Base-by-base conservation (phyloP, 768 basidiomycete species). In the Suillus decipiens region DNA sequence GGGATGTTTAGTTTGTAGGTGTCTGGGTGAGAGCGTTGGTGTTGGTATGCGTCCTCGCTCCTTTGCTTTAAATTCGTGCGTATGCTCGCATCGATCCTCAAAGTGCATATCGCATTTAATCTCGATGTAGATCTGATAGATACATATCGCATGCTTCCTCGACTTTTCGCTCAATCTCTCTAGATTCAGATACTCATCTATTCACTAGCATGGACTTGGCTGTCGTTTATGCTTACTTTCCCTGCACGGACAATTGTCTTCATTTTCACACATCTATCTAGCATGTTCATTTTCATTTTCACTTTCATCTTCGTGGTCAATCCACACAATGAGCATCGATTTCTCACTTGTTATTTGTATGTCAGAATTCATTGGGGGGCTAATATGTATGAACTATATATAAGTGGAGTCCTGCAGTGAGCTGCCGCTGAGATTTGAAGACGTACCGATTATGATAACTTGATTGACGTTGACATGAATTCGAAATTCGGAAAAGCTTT, bases 1-100 rank as follows among this genome's bases (percentile, higher is more conserved):
- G 87, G 87, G 1, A 75, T 89, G 61, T 89, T 89, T 70, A 89
- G 87, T 72, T 72, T 89, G 67, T 88, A 66, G 69, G 10, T n/a
- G 36, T 31, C 51, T 12, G 53, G 15, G 24, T 6, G 47, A 3
- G 15, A 17, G 19, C 19, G 17, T 33, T 31, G 24, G 24, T 28
- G 48, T 31, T 28, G 48, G 15, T 14, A 47, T 47, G 3, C 24
- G 22, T 54, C 14, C 19, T 19, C 3, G 14, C 14, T 8, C 47
- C 55, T 43, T 34, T 17, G 8, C 55, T 39, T 24, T 10, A 39
- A 39, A 14, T 39, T 17, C 55, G 15, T 39, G 3, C 12, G 15
- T 39, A 24, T 28, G 15, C 5, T 28, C 28, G 37, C 37, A 56
- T 56, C 6, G 10, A 9, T 6, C 9, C 37, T 34, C 48, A 15